Evolutionary conservation across 2,329 filamentous ascomycete species (phyloP).

Genomic region (Penicillium sp.): DNA sequence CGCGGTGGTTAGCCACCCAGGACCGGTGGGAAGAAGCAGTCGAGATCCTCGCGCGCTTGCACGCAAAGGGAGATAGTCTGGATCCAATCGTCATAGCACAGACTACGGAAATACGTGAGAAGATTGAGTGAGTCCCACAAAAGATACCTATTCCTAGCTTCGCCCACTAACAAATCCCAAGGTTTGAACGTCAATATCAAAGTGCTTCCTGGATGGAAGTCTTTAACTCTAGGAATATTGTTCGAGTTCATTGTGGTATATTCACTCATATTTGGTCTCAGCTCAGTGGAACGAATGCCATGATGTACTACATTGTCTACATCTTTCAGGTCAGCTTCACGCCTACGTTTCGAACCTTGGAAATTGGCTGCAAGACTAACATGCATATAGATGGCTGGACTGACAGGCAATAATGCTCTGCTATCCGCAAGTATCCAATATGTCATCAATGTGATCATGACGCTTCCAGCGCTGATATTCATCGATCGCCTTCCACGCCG

Average conservation of each 20-base stretch:
- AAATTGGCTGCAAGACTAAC: neutral
- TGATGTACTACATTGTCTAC: constrained; percentile 48
- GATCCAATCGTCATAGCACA: constrained; percentile 57
- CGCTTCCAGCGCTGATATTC: constrained; percentile 61
- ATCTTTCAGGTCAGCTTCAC: constrained; percentile 30
- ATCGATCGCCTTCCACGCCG: constrained; percentile 63
- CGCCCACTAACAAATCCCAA: constrained; percentile 44
- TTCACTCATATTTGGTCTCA: constrained; percentile 63
- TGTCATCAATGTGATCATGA: constrained; percentile 64
- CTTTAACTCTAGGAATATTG: constrained; percentile 54
- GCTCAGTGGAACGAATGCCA: constrained; percentile 62
- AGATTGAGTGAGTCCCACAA: constrained; percentile 17
- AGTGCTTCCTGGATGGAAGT: constrained; percentile 54
- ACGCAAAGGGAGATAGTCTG: constrained; percentile 51
- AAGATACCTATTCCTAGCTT: neutral
- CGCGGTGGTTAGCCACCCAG: constrained; percentile 66
- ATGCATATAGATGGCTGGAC: constrained; percentile 52
- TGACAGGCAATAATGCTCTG: constrained; percentile 59
- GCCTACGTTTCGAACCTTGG: neutral
- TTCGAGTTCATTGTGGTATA: constrained; percentile 61
- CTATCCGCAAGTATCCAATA: constrained; percentile 65
- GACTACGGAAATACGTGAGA: constrained; percentile 54
- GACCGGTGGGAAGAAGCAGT: constrained; percentile 67
- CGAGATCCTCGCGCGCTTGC: constrained; percentile 57
- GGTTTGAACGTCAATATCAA: constrained; percentile 58